Evolutionary conservation across 805 yeast genomes (phyloP).

Genomic region (Pichia deserticola): DNA sequence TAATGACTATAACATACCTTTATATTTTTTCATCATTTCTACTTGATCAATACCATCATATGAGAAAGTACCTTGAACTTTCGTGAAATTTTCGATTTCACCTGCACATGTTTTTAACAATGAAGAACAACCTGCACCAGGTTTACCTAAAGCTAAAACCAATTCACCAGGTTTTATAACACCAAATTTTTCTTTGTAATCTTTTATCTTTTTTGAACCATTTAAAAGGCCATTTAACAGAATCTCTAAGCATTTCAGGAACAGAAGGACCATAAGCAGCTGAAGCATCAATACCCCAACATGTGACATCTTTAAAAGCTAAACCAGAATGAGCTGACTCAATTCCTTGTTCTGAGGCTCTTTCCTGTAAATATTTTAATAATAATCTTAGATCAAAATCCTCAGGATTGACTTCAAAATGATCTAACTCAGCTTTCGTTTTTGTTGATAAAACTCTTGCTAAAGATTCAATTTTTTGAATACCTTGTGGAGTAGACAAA

Average conservation of each 20-base stretch:
- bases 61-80: constrained; percentile 45
- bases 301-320: constrained; percentile 36
- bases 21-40: constrained; percentile 53
- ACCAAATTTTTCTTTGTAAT: constrained; percentile 33
- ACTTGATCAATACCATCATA: constrained; percentile 56
- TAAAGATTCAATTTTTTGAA: constrained; percentile 36
- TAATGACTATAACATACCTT: constrained; percentile 24
- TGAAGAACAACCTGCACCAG: constrained; percentile 78
- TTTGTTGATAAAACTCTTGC: constrained; percentile 44
- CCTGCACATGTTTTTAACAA: constrained; percentile 57
- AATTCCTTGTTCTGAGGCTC: constrained; percentile 37
- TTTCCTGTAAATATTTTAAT: constrained; percentile 32
- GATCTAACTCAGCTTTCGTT: constrained; percentile 38
- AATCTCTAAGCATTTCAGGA: constrained; percentile 34
- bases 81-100: constrained; percentile 36
- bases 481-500: constrained; percentile 21
- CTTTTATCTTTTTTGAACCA: constrained; percentile 27
- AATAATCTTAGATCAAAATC: constrained; percentile 40
- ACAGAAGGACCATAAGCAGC: constrained; percentile 45
- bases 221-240: constrained; percentile 24
- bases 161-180: constrained; percentile 53
- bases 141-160: constrained; percentile 63
- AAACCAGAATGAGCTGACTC: constrained; percentile 46
- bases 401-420: constrained; percentile 36
- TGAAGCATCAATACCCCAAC: constrained; percentile 45